phyloP scores from a whole-genome alignment of 257 asterid species.

The Misopates orontium region DNA sequence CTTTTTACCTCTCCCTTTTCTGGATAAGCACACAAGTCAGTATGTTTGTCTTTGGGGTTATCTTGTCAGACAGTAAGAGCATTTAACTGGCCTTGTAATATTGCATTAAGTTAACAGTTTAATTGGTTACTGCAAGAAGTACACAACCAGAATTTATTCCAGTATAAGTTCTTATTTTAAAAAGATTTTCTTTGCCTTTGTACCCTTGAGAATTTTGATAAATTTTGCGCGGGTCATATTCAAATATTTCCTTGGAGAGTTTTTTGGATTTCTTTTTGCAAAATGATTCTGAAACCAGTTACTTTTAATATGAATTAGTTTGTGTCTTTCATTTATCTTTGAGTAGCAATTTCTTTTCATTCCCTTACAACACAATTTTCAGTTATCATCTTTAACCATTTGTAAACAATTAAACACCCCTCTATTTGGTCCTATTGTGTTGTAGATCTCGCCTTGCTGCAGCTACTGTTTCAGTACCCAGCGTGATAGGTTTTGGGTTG shows the following conservation, averaged over 20 bases:
- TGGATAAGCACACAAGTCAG: not conserved
- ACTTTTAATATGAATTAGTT: constrained; percentile 14
- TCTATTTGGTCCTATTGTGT: constrained; percentile 2
- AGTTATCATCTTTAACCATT: not conserved
- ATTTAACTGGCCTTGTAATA: not conserved
- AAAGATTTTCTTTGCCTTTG: too few relatives aligned
- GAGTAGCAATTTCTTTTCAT: not conserved
- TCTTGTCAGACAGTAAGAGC: constrained; percentile 7
- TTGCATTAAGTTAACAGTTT: too few relatives aligned
- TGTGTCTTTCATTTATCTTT: not conserved
- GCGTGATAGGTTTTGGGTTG: constrained; percentile 36
- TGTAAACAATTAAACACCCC: constrained; percentile 10
- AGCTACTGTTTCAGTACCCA: constrained; percentile 51
- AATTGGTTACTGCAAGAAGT: too few relatives aligned
- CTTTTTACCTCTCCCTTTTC: too few relatives aligned
- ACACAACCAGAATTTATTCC: too few relatives aligned
- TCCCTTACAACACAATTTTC: constrained; percentile 11
- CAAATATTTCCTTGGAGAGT: not conserved
- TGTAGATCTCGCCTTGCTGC: constrained; percentile 63
- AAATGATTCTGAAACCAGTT: not conserved
- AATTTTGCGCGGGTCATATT: not conserved
- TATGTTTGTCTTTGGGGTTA: not conserved
- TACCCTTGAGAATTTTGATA: not conserved
- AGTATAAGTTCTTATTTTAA: too few relatives aligned
- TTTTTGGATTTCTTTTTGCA: not conserved